Evolutionary conservation across 345 rosid genomes (phyloP), one percentile per base, ranked within the genome.

Genomic region (Eucalyptus guilfoylei): DNA sequence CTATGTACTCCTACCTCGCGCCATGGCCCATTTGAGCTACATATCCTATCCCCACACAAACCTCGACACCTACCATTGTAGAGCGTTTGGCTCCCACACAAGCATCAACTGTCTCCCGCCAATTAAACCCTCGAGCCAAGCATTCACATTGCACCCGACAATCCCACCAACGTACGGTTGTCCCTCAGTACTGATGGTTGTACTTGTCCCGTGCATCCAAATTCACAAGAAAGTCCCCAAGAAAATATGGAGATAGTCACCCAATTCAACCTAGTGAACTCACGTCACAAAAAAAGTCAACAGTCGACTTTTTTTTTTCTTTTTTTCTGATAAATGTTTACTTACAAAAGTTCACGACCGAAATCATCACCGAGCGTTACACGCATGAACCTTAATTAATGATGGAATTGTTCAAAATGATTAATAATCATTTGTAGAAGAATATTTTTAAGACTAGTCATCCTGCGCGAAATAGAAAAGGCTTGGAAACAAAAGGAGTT

Each of bases 271-370:
- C 47, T 45, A 48, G 14, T 6, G 9, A 64, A n/a, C 17, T 64
- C 19, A 7, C 1, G 6, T 14, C 37, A 8, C 10, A 15, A 30
- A n/a, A 30, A 64, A 64, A 64, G 76, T 64, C 76, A 64, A 64
- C 1, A 0, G 26, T 52, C 1, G 26, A 21, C 5, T 42, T 42
- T 42, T 42, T 42, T 5, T 2, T 21, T 14, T 14, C 0, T 52
- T 3, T 52, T 30, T n/a, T 64, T 8, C 0, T 3, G 2, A 64
- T 64, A 64, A 64, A 64, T 64, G 37, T 28, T 60, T 13, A 1
- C 69, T 28, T 13, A 28, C 16, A 60, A 60, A 60, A 60, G 23
- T 32, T 17, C 44, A 0, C 6, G 14, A 19, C 26, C 26, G 7
- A 72, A 17, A 72, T 34, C 81, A 9, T 17, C 8, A 34, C 0